Percentiles rank a stretch among this genome's conserved stretches.
Conservation (phyloP, 2,329 filamentous ascomycete species). For the Sporothrix mexicana region DNA sequence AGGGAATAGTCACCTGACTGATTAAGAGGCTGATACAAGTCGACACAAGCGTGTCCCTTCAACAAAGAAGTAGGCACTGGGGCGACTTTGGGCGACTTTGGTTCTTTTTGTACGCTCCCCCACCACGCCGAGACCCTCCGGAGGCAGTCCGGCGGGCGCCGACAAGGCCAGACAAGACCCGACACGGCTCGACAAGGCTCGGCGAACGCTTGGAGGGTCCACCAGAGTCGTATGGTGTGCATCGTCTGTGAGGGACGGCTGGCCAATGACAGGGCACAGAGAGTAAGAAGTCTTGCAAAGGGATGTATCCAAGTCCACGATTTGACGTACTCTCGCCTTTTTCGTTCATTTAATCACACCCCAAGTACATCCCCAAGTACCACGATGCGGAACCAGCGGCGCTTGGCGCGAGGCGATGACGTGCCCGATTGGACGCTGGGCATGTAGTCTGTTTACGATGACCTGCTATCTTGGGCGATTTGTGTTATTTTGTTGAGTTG, state of each 20-base stretch:
- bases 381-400: conserved; percentile 1
- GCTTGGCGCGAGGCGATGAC: conserved; percentile 29
- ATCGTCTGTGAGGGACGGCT: neutral
- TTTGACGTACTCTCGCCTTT: neutral
- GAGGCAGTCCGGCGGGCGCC: conserved; percentile 9
- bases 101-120: neutral
- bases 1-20: conserved; percentile 24
- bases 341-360: no score
- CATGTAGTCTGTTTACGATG: conserved; percentile 8
- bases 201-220: conserved; percentile 26
- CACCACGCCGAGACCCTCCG: conserved; percentile 8
- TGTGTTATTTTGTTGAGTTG: neutral
- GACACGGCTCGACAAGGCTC: conserved; percentile 27
- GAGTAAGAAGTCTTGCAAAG: neutral
- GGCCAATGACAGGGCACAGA: no score
- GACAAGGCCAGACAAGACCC: conserved; percentile 12
- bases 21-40: neutral
- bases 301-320: neutral
- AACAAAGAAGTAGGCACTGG: neutral
- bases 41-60: neutral
- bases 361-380: neutral
- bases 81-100: neutral
- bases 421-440: conserved; percentile 16
- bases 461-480: neutral
- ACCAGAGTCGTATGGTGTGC: conserved; percentile 13